Evolutionary conservation across 2,329 filamentous ascomycete species (phyloP).

Genomic region (Lecanicillium sp.): DNA sequence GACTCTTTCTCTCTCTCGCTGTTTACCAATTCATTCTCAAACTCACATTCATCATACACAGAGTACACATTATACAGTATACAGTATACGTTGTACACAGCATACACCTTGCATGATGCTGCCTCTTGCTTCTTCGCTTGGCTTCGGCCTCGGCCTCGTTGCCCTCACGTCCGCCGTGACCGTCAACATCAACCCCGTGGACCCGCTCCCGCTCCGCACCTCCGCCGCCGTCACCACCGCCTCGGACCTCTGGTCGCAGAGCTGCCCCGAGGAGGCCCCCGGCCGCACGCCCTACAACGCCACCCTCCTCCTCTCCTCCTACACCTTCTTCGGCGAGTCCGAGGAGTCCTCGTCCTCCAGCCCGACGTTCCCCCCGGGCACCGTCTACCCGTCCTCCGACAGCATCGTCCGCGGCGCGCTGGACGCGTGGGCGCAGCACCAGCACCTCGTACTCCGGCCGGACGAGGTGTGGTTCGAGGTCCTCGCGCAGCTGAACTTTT

Average conservation of each 20-base stretch:
- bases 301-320: conserved; percentile 26
- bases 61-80: no score
- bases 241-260: conserved; percentile 25
- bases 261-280: conserved; percentile 29
- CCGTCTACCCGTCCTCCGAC: conserved; percentile 27
- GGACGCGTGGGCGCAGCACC: conserved; percentile 43
- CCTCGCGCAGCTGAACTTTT: conserved; percentile 45
- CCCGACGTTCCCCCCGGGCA: conserved; percentile 16
- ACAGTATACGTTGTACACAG: no score
- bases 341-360: not conserved
- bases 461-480: conserved; percentile 53
- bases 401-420: conserved; percentile 40
- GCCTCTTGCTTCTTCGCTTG: conserved; percentile 2
- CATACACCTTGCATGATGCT: no score
- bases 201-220: conserved; percentile 22
- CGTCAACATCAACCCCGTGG: conserved; percentile 22
- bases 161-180: conserved; percentile 13
- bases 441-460: conserved; percentile 43
- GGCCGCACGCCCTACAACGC: conserved; percentile 19
- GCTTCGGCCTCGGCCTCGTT: conserved; percentile 15
- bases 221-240: conserved; percentile 22
- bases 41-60: no score
- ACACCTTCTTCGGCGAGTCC: conserved; percentile 17
- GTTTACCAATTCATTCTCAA: no score
- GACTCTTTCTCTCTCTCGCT: no score